Conservation (phyloP, 176 grass and related monocot genomes). For the Tillandsia fasciculata region DNA sequence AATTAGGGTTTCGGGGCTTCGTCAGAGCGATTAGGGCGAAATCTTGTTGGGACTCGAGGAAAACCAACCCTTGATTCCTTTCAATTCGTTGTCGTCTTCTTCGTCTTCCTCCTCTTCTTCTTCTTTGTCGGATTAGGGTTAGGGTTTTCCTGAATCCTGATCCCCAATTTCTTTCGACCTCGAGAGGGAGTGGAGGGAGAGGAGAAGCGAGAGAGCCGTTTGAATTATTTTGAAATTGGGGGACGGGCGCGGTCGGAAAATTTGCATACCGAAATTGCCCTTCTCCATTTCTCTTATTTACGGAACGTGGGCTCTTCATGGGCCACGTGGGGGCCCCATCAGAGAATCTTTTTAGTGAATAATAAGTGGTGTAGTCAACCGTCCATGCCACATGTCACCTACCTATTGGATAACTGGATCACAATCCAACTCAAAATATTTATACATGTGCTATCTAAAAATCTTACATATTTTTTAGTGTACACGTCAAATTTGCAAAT, state of each 20-base stretch:
- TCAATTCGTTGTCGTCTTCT: not conserved
- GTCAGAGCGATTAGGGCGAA: not conserved
- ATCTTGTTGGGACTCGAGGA: not conserved
- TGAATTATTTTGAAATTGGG: constrained; percentile 2
- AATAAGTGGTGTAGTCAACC: too few species aligned
- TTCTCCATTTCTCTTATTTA: not conserved
- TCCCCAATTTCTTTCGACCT: not conserved
- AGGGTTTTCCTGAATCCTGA: not conserved
- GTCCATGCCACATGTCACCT: not conserved
- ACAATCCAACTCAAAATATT: not conserved
- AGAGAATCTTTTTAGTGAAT: too few species aligned
- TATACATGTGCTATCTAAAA: too few species aligned
- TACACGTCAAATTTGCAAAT: too few species aligned
- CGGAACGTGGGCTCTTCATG: too few species aligned
- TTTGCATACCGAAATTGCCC: not conserved
- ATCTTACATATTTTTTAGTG: too few species aligned
- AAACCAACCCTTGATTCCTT: not conserved
- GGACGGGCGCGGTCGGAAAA: not conserved
- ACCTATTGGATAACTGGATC: not conserved
- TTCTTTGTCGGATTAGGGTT: not conserved
- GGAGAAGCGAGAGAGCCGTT: not conserved
- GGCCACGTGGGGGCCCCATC: too few species aligned
- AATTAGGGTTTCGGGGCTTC: not conserved
- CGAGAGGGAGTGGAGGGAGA: not conserved
- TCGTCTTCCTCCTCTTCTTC: not conserved